Percentiles rank a stretch among this genome's conserved stretches.
These are phyloP conservation scores for Xanthoconium separans DNA, from an alignment of 1,284 basidiomycete genomes.

Conservation along the genomic window DNA sequence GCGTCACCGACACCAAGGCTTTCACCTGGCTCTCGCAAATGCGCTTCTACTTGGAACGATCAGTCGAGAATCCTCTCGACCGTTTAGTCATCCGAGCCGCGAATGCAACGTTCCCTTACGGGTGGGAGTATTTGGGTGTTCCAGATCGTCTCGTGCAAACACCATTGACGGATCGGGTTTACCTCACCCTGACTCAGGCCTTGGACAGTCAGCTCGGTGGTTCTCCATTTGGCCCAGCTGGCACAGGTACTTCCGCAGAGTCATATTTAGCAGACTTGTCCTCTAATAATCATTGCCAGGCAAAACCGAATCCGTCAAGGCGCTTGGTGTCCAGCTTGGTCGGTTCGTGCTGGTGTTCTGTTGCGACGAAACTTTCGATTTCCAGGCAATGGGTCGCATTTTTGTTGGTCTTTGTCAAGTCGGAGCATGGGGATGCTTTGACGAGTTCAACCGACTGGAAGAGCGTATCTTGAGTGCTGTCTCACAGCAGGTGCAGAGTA, in stretches of 20 bases:
- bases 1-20: conserved; percentile 62
- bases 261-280: not conserved
- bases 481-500: conserved; percentile 98
- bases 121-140: conserved; percentile 98
- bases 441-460: conserved; percentile 97
- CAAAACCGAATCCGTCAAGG: conserved; percentile 99
- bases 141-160: conserved; percentile 98
- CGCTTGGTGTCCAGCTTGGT: conserved; percentile 95
- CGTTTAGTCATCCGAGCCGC: conserved; percentile 84
- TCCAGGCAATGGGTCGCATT: conserved; percentile 99
- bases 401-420: conserved; percentile 99
- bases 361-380: conserved; percentile 99
- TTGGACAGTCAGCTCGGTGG: conserved; percentile 94
- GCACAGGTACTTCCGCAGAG: conserved; percentile 68
- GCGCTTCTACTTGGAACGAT: conserved; percentile 91
- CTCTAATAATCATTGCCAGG: conserved; percentile 43
- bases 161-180: conserved; percentile 96
- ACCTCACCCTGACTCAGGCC: conserved; percentile 95
- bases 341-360: conserved; percentile 99
- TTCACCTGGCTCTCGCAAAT: conserved; percentile 98
- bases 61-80: conserved; percentile 73
- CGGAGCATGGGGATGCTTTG: conserved; percentile 99
- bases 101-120: conserved; percentile 93
- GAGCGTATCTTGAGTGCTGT: conserved; percentile 98
- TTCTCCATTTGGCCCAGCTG: conserved; percentile 97